Base-by-base conservation (phyloP, 2,329 filamentous ascomycete species). In the Botrytis deweyae region DNA sequence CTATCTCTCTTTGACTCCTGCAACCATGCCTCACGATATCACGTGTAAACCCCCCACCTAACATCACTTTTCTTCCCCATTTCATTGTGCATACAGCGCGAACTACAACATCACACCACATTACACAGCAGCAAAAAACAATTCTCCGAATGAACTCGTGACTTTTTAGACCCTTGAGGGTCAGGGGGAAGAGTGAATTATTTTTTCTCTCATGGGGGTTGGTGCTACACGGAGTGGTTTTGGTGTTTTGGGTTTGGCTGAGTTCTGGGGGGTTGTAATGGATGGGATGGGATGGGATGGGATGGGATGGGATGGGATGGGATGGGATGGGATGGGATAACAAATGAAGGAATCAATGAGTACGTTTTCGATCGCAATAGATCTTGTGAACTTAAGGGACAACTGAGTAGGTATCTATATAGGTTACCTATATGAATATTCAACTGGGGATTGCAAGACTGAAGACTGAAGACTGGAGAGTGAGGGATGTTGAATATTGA, bases 11-110 rank as follows among this genome's bases (percentile, higher is more conserved):
- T 20, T 36, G 29, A 33, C 8, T 22, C 36, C 33, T n/a, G 36
- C 36, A n/a, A 40, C n/a, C 38, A 64, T 38, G 14, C 65, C 38
- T 20, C 40, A 40, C n/a, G 66, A 68, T 22, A 68, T 68, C 66
- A 68, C 66, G 36, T 58, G 36, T 58, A 68, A 58, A 25, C 29
- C 29, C 38, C 14, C n/a, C 25, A 42, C n/a, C 42, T 25, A 12
- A 58, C 14, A 18, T 58, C 3, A 9, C 33, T 67, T 36, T 12
- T 33, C 29, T 59, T 22, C 44, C 29, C 33, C 52, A 22, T 55
- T n/a, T 20, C 36, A 36, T n/a, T 33, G 20, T 68, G 65, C n/a
- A 40, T n/a, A 46, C 64, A 40, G 20, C 22, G 9, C 46, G 33
- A 4, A 12, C 44, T 67, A n/a, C 22, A 67, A 38, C 64, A 66